These are phyloP conservation scores for Rhexocercosporidium sp. DNA, from an alignment of 2,329 filamentous ascomycete species.

Conservation along the genomic window DNA sequence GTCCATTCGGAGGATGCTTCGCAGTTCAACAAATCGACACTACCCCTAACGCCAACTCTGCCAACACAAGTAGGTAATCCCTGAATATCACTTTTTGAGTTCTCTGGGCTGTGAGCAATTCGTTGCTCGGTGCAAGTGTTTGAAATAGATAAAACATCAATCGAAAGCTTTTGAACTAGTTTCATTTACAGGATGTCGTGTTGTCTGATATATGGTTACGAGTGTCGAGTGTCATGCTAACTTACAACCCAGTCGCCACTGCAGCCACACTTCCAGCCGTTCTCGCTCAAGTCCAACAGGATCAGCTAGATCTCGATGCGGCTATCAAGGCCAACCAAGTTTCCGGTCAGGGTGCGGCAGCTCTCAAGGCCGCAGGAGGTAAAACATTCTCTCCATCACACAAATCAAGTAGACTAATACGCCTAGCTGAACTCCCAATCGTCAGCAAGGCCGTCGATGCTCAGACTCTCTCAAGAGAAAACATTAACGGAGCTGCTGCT, in stretches of 20 bases:
- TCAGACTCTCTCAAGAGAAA: conserved; percentile 8
- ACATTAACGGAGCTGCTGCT: conserved; percentile 10
- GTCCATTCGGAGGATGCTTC: conserved; percentile 64
- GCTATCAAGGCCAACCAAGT: conserved; percentile 52
- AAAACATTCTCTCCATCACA: not conserved
- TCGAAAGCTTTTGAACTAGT: not conserved
- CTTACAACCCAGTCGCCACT: conserved; percentile 46
- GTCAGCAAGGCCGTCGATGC: conserved; percentile 2
- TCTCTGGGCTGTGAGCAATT: conserved; percentile 33
- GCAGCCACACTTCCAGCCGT: conserved; percentile 51
- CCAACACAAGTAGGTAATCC: conserved; percentile 39
- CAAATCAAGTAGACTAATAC: not conserved
- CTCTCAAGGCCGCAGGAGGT: conserved; percentile 12
- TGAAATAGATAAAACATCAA: conserved; percentile 7
- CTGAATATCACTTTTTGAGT: not conserved
- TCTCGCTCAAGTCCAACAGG: conserved; percentile 53
- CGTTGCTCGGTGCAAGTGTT: not conserved
- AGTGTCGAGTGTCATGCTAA: not conserved
- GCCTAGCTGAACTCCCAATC: not conserved
- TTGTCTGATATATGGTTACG: not conserved
- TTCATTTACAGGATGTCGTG: not conserved
- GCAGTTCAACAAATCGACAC: conserved; percentile 59
- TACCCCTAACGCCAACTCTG: conserved; percentile 48
- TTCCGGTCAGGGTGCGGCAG: conserved; percentile 43
- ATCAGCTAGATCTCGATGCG: conserved; percentile 55